phyloP scores from a whole-genome alignment of 2,329 filamentous ascomycete genomes.

The Diaporthe amygdali region DNA sequence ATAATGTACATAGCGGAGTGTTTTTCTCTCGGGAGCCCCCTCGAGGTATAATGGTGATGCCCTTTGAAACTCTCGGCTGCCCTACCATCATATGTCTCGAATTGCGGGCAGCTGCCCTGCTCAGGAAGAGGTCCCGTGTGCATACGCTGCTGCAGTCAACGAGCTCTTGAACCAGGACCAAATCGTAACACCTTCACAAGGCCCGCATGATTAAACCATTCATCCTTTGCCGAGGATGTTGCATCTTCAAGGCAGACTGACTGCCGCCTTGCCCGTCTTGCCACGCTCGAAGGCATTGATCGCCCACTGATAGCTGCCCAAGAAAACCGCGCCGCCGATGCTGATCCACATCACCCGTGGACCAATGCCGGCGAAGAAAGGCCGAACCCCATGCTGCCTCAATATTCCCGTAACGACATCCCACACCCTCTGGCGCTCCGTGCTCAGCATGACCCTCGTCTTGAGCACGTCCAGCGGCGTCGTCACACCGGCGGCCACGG shows the following conservation, averaged over 20 bases:
- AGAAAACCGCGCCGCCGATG: conserved; percentile 89
- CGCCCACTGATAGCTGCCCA: conserved; percentile 91
- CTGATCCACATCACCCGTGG: conserved; percentile 95
- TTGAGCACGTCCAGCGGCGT: conserved; percentile 97
- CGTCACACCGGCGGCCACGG: conserved; percentile 83
- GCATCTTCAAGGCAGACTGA: not conserved
- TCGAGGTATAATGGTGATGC: conserved; percentile 3
- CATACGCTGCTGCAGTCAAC: too few relatives aligned
- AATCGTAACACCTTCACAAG: not conserved
- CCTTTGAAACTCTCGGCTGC: not conserved
- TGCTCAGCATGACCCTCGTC: conserved; percentile 92
- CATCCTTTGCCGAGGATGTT: not conserved
- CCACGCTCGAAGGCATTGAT: conserved; percentile 71
- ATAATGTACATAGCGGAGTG: conserved; percentile 19
- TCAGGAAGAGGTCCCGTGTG: not conserved
- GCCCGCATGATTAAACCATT: not conserved
- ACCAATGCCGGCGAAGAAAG: conserved; percentile 78
- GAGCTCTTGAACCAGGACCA: too few relatives aligned
- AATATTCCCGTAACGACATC: conserved; percentile 69
- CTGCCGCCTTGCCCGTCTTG: not conserved
- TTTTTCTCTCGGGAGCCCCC: not conserved
- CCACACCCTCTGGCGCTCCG: conserved; percentile 65
- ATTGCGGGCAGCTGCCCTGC: not conserved
- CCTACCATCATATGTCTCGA: not conserved
- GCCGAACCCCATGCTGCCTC: conserved; percentile 65